These are phyloP conservation scores for Gossypium arboreum DNA, from an alignment of 345 rosid species.

Conservation along the genomic window DNA sequence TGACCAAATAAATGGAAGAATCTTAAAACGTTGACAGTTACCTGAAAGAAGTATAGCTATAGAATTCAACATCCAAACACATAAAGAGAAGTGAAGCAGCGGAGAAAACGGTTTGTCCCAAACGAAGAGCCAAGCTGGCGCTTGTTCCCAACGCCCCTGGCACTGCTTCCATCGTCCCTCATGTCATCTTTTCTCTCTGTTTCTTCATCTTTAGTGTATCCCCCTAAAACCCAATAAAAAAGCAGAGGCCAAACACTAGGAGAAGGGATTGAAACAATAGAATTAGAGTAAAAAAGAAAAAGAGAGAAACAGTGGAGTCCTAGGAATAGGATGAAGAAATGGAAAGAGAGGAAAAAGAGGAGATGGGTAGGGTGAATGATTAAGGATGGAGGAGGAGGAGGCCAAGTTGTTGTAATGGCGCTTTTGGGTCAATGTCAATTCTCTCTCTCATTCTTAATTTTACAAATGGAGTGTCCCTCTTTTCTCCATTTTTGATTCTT, in stretches of 20 bases:
- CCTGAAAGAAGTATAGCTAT: constrained; percentile 62
- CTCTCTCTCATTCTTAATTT: not conserved
- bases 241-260: not conserved
- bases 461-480: not conserved
- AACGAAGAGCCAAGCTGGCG: constrained; percentile 53
- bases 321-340: not conserved
- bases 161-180: constrained; percentile 26
- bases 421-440: not conserved
- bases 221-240: not conserved
- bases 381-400: not conserved
- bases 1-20: not conserved
- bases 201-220: constrained; percentile 13
- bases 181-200: not conserved
- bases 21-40: constrained; percentile 9
- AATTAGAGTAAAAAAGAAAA: not conserved
- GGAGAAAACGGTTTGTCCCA: constrained; percentile 52
- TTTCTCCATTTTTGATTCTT: not conserved
- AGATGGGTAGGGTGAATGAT: not conserved
- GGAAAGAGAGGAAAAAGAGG: not conserved
- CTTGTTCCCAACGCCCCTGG: constrained; percentile 54
- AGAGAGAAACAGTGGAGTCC: not conserved
- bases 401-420: not conserved
- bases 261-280: not conserved
- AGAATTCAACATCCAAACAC: constrained; percentile 54
- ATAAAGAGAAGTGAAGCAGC: constrained; percentile 53